Evolutionary conservation across 1,139 yeast species (phyloP), one percentile per base, ranked within the genome.

Genomic region (Ashbya aceris): DNA sequence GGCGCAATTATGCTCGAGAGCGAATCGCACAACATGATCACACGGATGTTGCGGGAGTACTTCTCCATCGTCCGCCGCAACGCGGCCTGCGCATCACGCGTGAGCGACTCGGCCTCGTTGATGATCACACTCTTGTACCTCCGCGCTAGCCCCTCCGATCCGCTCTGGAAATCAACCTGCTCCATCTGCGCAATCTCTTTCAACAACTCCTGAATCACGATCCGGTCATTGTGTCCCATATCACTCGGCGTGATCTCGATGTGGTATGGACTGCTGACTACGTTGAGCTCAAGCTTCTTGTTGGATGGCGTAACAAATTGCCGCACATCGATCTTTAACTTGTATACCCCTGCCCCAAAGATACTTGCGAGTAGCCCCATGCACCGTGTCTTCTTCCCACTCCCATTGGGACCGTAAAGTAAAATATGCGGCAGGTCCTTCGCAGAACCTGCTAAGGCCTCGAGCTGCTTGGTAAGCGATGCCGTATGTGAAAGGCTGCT

Each of bases 1-100:
- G 99, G 99, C 1, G 89, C 81, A 49, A 91, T 91, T 46, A 91
- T 87, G 51, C 84, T 85, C 27, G 96, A 84, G 27, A 95, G 84
- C 7, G 96, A 77, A 58, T 85, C 91, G 54, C 96, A 85, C 28
- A 91, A 73, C 68, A 91, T 69, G 40, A 93, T 77, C 50, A 91
- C 68, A 49, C 99, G 74, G 53, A 91, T 77, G 58, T 86, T 89
- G 17, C 83, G 74, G 3, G 96, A 85, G 64, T 89, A 91, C 59
- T 91, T 91, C 60, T 91, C 99, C 97, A 91, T 93, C 1, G 99
- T 91, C 60, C 99, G 76, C 65, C 98, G 74, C 54, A 91, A 69
- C 0, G 99, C 99, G 59, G 89, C 96, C 63, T 91, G 99, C 0
- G 98, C 98, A 38, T 95, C 96, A 0, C 96, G 89, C 0, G 98